Evolutionary conservation across 2,329 filamentous ascomycete genomes (phyloP), one percentile per base, ranked within the genome.

Genomic region (Ceratocystis papillata): DNA sequence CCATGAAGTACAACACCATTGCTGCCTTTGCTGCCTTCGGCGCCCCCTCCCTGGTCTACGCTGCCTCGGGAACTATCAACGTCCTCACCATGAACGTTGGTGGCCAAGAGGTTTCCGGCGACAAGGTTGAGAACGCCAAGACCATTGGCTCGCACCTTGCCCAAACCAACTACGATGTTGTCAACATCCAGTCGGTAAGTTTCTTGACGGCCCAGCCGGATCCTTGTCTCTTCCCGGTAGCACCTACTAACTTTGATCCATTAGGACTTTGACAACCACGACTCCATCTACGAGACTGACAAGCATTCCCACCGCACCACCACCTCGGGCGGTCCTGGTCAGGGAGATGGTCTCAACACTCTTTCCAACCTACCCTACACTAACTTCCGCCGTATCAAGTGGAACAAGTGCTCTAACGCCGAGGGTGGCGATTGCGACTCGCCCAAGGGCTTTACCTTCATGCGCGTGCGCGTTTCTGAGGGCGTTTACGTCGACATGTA

Each of bases 391-490:
- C 80, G 85, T 12, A 75, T 79, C 62, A 83, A 84, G 71, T 88
- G 86, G 84, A 73, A 77, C 30, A 76, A 72, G 1, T 87, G 85
- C 74, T 83, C 80, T 67, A 73, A 82, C 71, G 78, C 79, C 44
- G 82, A 80, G 0, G 79, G 78, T 0, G 70, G 73, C 1, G 86
- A 88, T 72, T 88, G 86, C 72, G 75, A 87, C 69, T 87, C 85
- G 0, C 86, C 84, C 25, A 88, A 88, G 73, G 86, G 86, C 15
- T 87, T 87, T 73, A 87, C 84, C 0, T 83, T 84, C 62, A 87
- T 88, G 84, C 80, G 84, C 10, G 73, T 81, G 50, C 74, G 77
- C 22, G 69, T 87, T 15, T 78, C 77, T 6, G 62, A 62, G 62
- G 64, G 64, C n/a, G 78, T 83, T 6, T 85, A 81, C 68, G 73